These are phyloP conservation scores for Saturnispora quitensis DNA, from an alignment of 805 yeast species.

Conservation along the genomic window DNA sequence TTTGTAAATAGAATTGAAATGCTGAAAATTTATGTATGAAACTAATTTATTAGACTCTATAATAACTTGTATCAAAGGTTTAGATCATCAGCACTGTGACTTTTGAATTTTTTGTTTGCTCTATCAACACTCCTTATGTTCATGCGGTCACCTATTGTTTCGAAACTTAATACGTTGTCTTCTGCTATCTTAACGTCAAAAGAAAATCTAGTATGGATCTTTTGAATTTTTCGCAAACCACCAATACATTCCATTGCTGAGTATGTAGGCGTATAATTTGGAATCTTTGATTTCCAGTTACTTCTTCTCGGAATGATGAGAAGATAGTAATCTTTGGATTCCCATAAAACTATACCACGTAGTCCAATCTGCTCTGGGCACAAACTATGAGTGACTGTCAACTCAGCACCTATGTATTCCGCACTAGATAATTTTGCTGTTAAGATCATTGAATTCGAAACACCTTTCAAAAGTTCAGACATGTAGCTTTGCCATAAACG, in stretches of 20 bases:
- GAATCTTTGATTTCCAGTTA: conserved; percentile 28
- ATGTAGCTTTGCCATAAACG: conserved; percentile 70
- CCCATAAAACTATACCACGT: conserved; percentile 77
- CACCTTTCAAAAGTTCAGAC: conserved; percentile 38
- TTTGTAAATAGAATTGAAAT: background rate
- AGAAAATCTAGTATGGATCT: conserved; percentile 55
- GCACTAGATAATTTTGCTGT: conserved; percentile 60
- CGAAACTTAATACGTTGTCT: conserved; percentile 34
- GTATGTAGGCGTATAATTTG: conserved; percentile 12
- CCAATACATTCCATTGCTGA: conserved; percentile 36
- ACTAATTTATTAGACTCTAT: background rate
- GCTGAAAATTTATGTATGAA: too few relatives aligned
- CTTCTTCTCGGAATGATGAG: conserved; percentile 41
- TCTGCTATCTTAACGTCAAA: conserved; percentile 28
- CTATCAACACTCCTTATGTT: conserved; percentile 71
- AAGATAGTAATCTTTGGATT: conserved; percentile 64
- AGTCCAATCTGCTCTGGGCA: conserved; percentile 52
- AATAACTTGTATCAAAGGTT: conserved; percentile 5
- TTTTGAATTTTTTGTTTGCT: conserved; percentile 76
- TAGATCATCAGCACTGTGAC: conserved; percentile 46
- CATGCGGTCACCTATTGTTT: conserved; percentile 72
- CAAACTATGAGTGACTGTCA: conserved; percentile 49
- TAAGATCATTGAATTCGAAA: conserved; percentile 23
- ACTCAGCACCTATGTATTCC: conserved; percentile 70
- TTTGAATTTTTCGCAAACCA: conserved; percentile 58